phyloP scores from a whole-genome alignment of 257 asterid genomes.

The Solanum chilense region DNA sequence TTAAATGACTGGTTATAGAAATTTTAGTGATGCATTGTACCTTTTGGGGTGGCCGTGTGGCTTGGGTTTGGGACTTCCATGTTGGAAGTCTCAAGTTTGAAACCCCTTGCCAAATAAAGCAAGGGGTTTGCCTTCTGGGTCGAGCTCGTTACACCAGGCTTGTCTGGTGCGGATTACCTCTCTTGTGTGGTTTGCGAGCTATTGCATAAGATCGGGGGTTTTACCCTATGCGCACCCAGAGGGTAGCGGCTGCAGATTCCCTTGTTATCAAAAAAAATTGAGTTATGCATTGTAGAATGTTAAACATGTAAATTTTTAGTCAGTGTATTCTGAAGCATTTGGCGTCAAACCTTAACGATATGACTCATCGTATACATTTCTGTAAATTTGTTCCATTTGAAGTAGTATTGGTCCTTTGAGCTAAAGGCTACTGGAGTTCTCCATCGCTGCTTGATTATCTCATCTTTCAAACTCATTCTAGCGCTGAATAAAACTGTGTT shows the following conservation, averaged over 20 bases:
- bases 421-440: neutral
- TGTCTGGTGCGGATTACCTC: too few species aligned
- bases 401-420: neutral
- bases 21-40: neutral
- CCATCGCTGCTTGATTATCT: neutral
- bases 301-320: neutral
- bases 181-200: too few species aligned
- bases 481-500: neutral
- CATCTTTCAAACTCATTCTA: neutral
- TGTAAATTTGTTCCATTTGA: neutral
- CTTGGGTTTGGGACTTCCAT: too few species aligned
- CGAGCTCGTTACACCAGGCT: too few species aligned
- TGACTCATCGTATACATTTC: neutral
- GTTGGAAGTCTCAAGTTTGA: too few species aligned
- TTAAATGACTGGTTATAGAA: neutral
- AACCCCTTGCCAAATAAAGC: too few species aligned
- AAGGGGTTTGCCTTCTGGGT: too few species aligned
- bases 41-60: too few species aligned
- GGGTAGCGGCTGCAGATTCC: too few species aligned
- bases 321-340: neutral
- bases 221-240: too few species aligned
- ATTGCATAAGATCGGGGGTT: too few species aligned
- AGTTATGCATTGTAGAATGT: neutral
- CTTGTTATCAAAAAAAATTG: too few species aligned
- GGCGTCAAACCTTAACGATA: neutral